Evolutionary conservation across 1,284 basidiomycete species (phyloP).

Genomic region (Rhodofomes roseus): DNA sequence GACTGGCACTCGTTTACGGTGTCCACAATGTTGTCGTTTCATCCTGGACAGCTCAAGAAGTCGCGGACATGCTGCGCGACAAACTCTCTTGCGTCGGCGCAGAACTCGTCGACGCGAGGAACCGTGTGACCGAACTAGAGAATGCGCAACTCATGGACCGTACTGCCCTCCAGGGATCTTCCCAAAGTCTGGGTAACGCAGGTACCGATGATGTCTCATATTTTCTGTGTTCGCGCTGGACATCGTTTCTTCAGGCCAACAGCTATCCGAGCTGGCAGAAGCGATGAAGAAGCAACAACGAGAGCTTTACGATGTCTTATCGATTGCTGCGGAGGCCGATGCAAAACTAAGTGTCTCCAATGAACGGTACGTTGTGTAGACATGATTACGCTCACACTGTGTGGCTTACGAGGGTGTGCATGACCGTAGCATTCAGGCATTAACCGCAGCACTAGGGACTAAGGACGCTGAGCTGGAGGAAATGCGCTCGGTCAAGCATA

Average conservation of each 20-base stretch:
- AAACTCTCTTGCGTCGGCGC: conserved; percentile 29
- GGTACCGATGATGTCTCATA: conserved; percentile 11
- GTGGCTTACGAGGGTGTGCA: neutral
- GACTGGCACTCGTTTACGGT: neutral
- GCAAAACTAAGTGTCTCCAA: conserved; percentile 17
- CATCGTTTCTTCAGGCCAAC: conserved; percentile 10
- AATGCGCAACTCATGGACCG: conserved; percentile 21
- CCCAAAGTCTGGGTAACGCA: conserved; percentile 16
- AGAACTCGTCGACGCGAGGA: conserved; percentile 31
- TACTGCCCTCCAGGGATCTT: conserved; percentile 19
- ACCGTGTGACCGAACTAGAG: conserved; percentile 27
- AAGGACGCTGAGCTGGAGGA: conserved; percentile 19
- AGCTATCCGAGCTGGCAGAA: conserved; percentile 14
- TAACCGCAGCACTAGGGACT: conserved; percentile 10
- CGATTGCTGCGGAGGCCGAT: conserved; percentile 16
- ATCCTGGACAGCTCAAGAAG: conserved; percentile 28
- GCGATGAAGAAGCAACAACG: conserved; percentile 17
- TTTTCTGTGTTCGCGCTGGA: neutral
- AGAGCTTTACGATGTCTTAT: conserved; percentile 15
- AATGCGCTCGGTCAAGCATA: conserved; percentile 9
- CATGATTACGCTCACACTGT: neutral
- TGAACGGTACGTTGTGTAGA: conserved; percentile 17
- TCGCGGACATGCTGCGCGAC: conserved; percentile 33
- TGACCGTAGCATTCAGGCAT: conserved; percentile 12
- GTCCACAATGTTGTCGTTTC: neutral